Evolutionary conservation across 345 rosid genomes (phyloP).

Genomic region (Passiflora organensis): DNA sequence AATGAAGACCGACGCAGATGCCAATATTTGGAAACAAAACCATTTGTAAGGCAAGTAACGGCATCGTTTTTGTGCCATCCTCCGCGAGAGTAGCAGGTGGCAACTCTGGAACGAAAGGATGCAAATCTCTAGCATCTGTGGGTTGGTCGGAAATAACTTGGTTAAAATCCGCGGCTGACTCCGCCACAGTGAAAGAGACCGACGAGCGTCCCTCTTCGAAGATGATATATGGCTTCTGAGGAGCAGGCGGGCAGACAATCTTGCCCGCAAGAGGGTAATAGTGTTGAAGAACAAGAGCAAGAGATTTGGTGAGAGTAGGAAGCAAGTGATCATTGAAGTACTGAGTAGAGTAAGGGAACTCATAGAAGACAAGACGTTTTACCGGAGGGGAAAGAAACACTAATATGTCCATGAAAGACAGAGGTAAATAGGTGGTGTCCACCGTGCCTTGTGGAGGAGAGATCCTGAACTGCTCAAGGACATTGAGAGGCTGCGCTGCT

Average conservation of each 20-base stretch:
- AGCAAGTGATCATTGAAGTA: slow-evolving; percentile 10
- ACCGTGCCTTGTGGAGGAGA: slow-evolving; percentile 17
- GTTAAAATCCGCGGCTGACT: slow-evolving; percentile 23
- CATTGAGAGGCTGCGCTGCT: too few species aligned
- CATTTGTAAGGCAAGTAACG: slow-evolving; percentile 30
- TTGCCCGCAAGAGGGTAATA: slow-evolving; percentile 26
- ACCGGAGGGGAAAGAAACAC: slow-evolving; percentile 17
- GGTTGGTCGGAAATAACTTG: slow-evolving; percentile 14
- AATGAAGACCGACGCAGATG: slow-evolving; percentile 25
- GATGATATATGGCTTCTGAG: slow-evolving; percentile 21
- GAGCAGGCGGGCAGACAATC: slow-evolving; percentile 22
- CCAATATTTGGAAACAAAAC: slow-evolving; percentile 40
- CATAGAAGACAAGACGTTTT: slow-evolving; percentile 28
- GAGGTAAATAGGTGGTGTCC: slow-evolving; percentile 9
- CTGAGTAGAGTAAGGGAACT: slow-evolving; percentile 14
- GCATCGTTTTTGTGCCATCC: not conserved
- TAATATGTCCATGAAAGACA: slow-evolving; percentile 13
- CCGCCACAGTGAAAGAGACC: slow-evolving; percentile 23
- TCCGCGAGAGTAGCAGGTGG: not conserved
- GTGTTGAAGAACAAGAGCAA: slow-evolving; percentile 23
- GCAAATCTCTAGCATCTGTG: slow-evolving; percentile 12
- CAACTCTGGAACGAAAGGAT: slow-evolving; percentile 26
- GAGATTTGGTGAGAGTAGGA: slow-evolving; percentile 23
- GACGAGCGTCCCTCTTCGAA: slow-evolving; percentile 3
- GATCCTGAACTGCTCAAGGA: slow-evolving; percentile 5